phyloP scores from a whole-genome alignment of 371 early-diverging fungal species.

The Umbelopsis sp. region DNA sequence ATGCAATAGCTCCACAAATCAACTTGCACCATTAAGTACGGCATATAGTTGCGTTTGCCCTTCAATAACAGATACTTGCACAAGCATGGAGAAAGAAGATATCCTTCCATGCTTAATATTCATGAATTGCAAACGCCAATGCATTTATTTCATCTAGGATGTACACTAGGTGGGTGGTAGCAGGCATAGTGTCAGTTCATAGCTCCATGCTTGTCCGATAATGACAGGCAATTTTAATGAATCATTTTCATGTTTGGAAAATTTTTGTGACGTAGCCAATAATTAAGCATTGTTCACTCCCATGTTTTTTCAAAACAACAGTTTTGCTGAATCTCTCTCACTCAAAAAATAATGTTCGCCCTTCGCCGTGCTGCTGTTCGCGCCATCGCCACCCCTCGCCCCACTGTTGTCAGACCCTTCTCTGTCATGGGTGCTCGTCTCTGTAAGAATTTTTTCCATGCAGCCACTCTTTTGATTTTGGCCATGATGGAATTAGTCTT shows the following conservation, averaged over 20 bases:
- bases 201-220: no score
- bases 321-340: slow-evolving; percentile 17
- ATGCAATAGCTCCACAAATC: no score
- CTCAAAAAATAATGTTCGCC: slow-evolving; percentile 29
- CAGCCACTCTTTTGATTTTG: background rate
- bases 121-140: no score
- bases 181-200: no score
- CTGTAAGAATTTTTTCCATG: slow-evolving; percentile 24
- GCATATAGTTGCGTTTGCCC: no score
- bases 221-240: background rate
- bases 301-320: slow-evolving; percentile 19
- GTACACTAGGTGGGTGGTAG: no score
- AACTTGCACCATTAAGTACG: no score
- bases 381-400: slow-evolving; percentile 36
- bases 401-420: slow-evolving; percentile 35
- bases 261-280: background rate
- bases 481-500: background rate
- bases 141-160: no score
- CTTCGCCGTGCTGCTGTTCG: slow-evolving; percentile 44
- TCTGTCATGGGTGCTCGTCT: slow-evolving; percentile 42
- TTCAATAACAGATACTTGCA: no score
- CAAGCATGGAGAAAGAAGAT: no score
- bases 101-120: no score
- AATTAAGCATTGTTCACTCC: slow-evolving; percentile 5
- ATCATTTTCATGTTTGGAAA: background rate